These are phyloP conservation scores for Gryganskiella cystojenkinii DNA, from an alignment of 192 early-diverging fungal species.

Conservation along the genomic window DNA sequence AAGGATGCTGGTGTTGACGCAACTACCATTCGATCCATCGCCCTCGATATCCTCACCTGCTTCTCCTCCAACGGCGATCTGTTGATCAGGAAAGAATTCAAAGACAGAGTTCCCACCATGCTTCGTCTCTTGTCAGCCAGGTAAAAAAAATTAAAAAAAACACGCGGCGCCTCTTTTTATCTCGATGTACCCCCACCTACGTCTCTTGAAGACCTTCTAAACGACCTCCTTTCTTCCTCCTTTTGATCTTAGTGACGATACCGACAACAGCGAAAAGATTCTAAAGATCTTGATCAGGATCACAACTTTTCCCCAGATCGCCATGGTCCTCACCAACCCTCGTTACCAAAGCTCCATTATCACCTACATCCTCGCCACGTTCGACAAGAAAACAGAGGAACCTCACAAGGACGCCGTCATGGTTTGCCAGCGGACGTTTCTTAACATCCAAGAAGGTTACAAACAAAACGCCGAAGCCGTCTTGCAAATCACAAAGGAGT, in stretches of 20 bases:
- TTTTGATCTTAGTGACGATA: slow-evolving; percentile 14
- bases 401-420: slow-evolving; percentile 22
- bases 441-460: slow-evolving; percentile 39
- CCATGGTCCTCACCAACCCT: slow-evolving; percentile 40
- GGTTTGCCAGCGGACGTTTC: slow-evolving; percentile 28
- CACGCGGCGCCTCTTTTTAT: neutral
- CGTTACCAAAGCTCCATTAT: slow-evolving; percentile 28
- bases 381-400: slow-evolving; percentile 27
- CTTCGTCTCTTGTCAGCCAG: slow-evolving; percentile 26
- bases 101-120: slow-evolving; percentile 38
- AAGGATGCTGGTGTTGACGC: slow-evolving; percentile 37
- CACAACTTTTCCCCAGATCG: slow-evolving; percentile 32
- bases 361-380: slow-evolving; percentile 14
- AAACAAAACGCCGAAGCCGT: slow-evolving; percentile 29
- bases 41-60: slow-evolving; percentile 40
- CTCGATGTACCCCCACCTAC: neutral
- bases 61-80: slow-evolving; percentile 38
- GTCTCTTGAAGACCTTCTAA: neutral
- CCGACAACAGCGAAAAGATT: slow-evolving; percentile 34
- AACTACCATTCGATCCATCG: slow-evolving; percentile 19
- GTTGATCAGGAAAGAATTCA: slow-evolving; percentile 37
- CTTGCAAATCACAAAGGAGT: slow-evolving; percentile 32
- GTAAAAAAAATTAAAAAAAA: too few relatives aligned
- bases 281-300: slow-evolving; percentile 39
- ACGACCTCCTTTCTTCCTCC: neutral